Base-by-base conservation (phyloP, 441 rosid species). In the Arabidopsis hybrid region DNA sequence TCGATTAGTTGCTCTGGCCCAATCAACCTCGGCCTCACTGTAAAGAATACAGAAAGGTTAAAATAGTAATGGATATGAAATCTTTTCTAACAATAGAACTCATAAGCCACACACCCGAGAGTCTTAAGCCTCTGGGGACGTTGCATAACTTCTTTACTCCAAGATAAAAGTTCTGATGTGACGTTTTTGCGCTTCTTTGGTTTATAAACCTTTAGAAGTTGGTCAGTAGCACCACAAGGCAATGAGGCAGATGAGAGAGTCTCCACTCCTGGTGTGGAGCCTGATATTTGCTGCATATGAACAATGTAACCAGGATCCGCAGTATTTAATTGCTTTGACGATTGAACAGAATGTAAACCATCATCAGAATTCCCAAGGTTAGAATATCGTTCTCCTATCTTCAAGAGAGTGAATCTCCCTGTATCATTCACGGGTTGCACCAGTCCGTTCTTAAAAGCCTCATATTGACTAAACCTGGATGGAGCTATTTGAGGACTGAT, bases 11-110 rank as follows among this genome's bases (percentile, higher is more conserved):
- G 86, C 88, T 61, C 63, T 79, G 4, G 90, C 90, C 99, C 99
- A 95, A 47, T 81, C 88, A 17, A 65, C 81, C 78, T 90, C 99
- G 29, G 91, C 90, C 78, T 39, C 66, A 55, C 99, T 95, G 92
- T 32, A 79, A 84, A 17, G 62, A 47, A 69, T 10, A 47, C 26
- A 61, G 29, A 29, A 65, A 31, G 10, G 6, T 59, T 36, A 45
- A 43, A 7, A 67, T 7, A 11, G 50, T 32, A 40, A 9, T 3
- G 50, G 1, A 32, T 53, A 56, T 18, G 26, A 17, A 16, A 6
- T 14, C n/a, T 46, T 46, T 7, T 2, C 16, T 32, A 47, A 39
- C 29, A 45, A 13, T 55, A 13, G 26, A 60, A 51, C 61, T 61
- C 40, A 52, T 57, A 56, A 11, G 61, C 31, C 65, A 87, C 76